Percentiles rank a stretch among this genome's conserved stretches.
These are phyloP conservation scores for Anthostomella pinea DNA, from an alignment of 2,329 filamentous ascomycete species.

Conservation along the genomic window DNA sequence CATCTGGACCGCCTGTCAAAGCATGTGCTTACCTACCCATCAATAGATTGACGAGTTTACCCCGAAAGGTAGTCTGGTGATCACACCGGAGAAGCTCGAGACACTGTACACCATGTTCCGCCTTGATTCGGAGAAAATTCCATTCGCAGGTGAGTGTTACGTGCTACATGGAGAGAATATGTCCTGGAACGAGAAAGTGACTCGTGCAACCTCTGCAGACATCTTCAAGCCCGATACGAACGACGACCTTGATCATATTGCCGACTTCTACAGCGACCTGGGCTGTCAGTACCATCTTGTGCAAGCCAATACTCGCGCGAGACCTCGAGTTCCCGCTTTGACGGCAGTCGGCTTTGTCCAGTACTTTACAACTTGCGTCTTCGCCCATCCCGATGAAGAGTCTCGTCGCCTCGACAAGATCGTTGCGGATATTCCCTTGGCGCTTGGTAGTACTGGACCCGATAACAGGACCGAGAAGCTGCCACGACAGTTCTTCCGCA, in stretches of 20 bases:
- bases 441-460: conserved; percentile 38
- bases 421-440: conserved; percentile 67
- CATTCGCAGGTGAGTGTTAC: conserved; percentile 66
- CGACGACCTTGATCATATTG: conserved; percentile 21
- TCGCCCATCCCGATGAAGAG: conserved; percentile 74
- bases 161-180: no score
- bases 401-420: conserved; percentile 66
- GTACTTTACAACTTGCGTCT: conserved; percentile 72
- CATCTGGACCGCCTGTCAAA: neutral
- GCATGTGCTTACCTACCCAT: neutral
- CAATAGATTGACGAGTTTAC: conserved; percentile 65
- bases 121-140: conserved; percentile 63
- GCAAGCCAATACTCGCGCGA: conserved; percentile 36
- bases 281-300: conserved; percentile 64
- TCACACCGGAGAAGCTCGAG: conserved; percentile 73
- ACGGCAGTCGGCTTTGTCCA: conserved; percentile 65
- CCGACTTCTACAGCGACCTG: conserved; percentile 53
- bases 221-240: conserved; percentile 46
- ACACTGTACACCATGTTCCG: conserved; percentile 68
- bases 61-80: conserved; percentile 65
- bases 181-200: no score
- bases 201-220: no score
- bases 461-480: conserved; percentile 68
- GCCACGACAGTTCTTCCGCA: conserved; percentile 73
- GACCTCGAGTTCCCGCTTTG: conserved; percentile 60